Evolutionary conservation across 495 filamentous ascomycete species (phyloP).

Genomic region (Gamarada debralockiae): DNA sequence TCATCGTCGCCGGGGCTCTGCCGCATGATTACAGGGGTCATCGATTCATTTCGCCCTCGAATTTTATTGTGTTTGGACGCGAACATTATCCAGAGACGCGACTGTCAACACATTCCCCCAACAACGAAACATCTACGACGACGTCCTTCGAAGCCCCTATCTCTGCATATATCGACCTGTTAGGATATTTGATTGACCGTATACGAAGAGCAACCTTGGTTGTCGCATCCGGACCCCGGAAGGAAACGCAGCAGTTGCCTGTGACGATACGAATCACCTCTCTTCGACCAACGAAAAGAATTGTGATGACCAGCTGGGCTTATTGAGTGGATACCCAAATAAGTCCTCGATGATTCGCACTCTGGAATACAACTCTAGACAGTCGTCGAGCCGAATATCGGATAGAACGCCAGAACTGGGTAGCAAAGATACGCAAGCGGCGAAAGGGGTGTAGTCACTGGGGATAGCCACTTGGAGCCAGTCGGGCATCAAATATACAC

Average conservation of each 20-base stretch:
- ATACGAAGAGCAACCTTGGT: background rate
- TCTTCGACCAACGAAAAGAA: background rate
- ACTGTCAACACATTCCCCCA: background rate
- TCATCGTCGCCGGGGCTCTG: too few species aligned
- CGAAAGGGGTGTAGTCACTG: constrained; percentile 2
- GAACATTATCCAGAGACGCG: background rate
- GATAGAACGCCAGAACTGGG: background rate
- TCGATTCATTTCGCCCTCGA: background rate
- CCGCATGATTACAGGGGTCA: background rate
- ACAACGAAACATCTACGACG: background rate
- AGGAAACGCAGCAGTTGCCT: background rate
- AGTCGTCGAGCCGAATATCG: constrained; percentile 1
- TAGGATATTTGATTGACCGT: background rate
- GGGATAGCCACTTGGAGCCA: background rate
- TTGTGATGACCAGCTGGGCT: background rate
- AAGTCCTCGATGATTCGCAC: background rate
- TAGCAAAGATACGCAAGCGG: background rate
- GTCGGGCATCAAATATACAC: constrained; percentile 11
- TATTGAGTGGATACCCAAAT: background rate
- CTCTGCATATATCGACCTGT: background rate
- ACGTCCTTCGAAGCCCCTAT: background rate
- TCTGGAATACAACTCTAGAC: background rate
- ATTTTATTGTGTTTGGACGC: background rate
- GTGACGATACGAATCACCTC: background rate
- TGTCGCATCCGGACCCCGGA: background rate